Base-by-base conservation (phyloP, 1,139 yeast species). In the Saccharomyces hybrid region DNA sequence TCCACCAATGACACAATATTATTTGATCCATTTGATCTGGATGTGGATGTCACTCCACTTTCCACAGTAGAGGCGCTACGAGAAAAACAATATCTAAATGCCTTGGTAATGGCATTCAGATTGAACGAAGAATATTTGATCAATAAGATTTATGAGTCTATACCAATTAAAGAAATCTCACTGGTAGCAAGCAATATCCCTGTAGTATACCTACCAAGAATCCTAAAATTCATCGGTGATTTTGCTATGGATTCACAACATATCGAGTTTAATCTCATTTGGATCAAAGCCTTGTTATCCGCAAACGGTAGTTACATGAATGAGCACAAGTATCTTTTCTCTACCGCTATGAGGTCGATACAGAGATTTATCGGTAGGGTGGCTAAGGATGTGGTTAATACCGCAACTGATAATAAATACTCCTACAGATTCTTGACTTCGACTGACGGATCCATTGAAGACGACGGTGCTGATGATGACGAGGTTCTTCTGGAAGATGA, bases 11-110 rank as follows among this genome's bases (percentile, higher is more conserved):
- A 84, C 56, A 75, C 80, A 14, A 74, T 88, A 50, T 74, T 83
- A 49, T 95, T 93, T 67, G 99, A 93, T 75, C 99, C 99, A 48
- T 89, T 88, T 70, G 98, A 95, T 69, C 78, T 93, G 66, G 99
- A 93, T 68, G 77, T 91, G 51, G 99, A 95, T 65, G 83, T 93
- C 46, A 93, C 99, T 0, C 95, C 97, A 0, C 86, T 82, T 51
- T 76, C 87, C 5, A 86, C 91, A 0, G 57, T 82, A 29, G 86
- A 82, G 55, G 78, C 83, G 11, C 73, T 91, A 53, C 65, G 75
- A 16, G 88, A 85, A 53, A 83, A 82, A 58, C 91, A 90, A 56
- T 90, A 82, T 67, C 74, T 91, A 60, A 81, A 82, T 49, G 95
- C 98, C 0, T 72, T 93, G 56, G 88, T 91, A 27, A 91, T 95